Evolutionary conservation across 129 eudicot genomes (phyloP), one percentile per base, ranked within the genome.

Genomic region (Cynara cardunculus): DNA sequence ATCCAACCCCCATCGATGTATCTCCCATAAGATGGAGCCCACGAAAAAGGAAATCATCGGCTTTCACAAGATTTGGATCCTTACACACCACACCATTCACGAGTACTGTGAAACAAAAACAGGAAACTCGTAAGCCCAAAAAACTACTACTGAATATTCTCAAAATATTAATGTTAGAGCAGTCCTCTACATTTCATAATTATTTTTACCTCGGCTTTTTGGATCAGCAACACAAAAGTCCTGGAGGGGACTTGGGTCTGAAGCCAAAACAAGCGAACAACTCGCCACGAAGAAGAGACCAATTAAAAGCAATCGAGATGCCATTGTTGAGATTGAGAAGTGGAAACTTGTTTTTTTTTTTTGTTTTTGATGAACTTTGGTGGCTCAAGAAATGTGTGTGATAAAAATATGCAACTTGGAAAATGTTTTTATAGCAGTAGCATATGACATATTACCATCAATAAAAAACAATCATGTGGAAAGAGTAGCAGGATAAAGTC

Each of bases 181-280:
- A 49, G 16, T 49, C 16, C 1, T 14, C 21, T 1, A 5, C 62
- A 49, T 49, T 49, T 49, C 62, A 16, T 49, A 49, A 16, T 16
- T 49, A 49, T 49, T 16, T 37, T 49, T 72, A 72, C 76, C 76
- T n/a, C 18, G 3, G 56, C 56, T 44, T 11, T 44, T 44, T 13
- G 3, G 56, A 1, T 24, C 32, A 41, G 86, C 86, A 18, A 83
- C 83, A 78, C 86, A 71, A 4, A 83, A 83, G 64, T 83, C 86
- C 16, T 83, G 83, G 1, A 84, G 80, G 32, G 87, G 77, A 79
- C 87, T 78, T 31, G 87, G 84, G 65, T 84, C 84, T 4, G 80
- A 73, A 61, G 87, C 84, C 11, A 64, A 32, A 14, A 46, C 77
- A 56, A 84, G 69, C 13, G 77, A 67, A 81, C 82, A 69, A 14